Base-by-base conservation (phyloP, 2,329 filamentous ascomycete species). In the Penicillium hesseltinei region DNA sequence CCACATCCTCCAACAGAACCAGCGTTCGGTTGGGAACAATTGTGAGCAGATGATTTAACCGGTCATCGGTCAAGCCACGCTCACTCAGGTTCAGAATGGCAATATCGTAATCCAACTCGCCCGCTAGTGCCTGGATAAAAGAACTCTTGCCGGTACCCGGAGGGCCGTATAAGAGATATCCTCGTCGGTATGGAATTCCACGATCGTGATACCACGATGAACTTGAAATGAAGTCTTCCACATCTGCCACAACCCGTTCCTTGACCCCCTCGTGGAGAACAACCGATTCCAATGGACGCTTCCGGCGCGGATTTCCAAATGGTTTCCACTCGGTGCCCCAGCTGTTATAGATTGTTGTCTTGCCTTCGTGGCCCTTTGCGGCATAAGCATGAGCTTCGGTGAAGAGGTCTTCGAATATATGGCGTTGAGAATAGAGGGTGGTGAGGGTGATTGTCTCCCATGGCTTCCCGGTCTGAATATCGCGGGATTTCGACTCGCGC, bases 381-480 rank as follows among this genome's bases (percentile, higher is more conserved):
- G 92, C 92, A 58, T 97, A 82, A 19, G 84, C 80, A 70, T 96
- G 90, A 4, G 94, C 93, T 74, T 97, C 91, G 23, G 82, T 82
- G 68, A 99, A 97, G 15, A 99, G 85, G 23, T 91, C 86, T 71
- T 96, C 90, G 69, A 99, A 97, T 15, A 97, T 84, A 66, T 93
- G 85, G 3, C 92, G 88, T 66, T 96, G 88, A 47, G 90, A 84
- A 80, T 96, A 97, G 13, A 99, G 81, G 1, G 94, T 93, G 3
- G 93, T 97, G 58, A 99, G 78, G 57, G 91, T 94, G 48, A 99
- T 84, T 0, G 92, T 96, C 77, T 99, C 94, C 79, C 96, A 96
- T 1, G 94, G 94, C 65, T 91, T 89, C 56, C 93, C 94, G 27
- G 88, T 92, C 49, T 86, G 86, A 69, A 89, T 84, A 69, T 93